These are phyloP conservation scores for Sarcodon aspratus DNA, from an alignment of 768 basidiomycete genomes.

Conservation along the genomic window DNA sequence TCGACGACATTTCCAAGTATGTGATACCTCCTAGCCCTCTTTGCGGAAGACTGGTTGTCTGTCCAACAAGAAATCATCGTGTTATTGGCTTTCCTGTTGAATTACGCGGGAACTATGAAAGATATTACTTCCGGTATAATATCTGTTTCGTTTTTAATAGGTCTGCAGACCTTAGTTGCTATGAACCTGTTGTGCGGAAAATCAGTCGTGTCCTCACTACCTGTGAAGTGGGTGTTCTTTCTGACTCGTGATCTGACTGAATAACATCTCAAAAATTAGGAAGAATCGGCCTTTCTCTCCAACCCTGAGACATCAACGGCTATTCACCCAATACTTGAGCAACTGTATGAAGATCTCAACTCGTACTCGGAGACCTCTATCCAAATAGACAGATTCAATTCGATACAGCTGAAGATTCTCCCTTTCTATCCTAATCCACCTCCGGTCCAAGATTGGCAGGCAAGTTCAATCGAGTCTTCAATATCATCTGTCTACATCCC, in stretches of 20 bases:
- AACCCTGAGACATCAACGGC: constrained; percentile 52
- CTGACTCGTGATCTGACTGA: not conserved
- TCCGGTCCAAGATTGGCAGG: constrained; percentile 81
- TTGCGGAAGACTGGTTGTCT: constrained; percentile 83
- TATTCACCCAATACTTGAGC: constrained; percentile 81
- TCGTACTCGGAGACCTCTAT: constrained; percentile 97
- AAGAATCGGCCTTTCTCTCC: constrained; percentile 86
- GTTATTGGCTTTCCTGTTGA: constrained; percentile 90
- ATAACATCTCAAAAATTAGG: constrained; percentile 26
- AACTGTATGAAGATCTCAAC: constrained; percentile 94
- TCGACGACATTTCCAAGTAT: constrained; percentile 87
- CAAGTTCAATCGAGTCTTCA: not conserved
- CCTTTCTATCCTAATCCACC: constrained; percentile 96
- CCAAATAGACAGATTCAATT: constrained; percentile 82
- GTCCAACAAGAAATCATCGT: constrained; percentile 69
- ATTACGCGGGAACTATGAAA: constrained; percentile 58
- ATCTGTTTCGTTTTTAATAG: constrained; percentile 95
- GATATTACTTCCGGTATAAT: constrained; percentile 90
- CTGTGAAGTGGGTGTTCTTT: constrained; percentile 61
- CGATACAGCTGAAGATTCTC: constrained; percentile 91
- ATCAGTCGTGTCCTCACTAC: constrained; percentile 78
- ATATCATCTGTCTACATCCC: not conserved
- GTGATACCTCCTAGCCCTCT: constrained; percentile 82
- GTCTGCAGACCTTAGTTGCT: constrained; percentile 84
- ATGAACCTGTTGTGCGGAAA: constrained; percentile 93